Conservation (phyloP, 2,329 filamentous ascomycete species). For the Cercospora zeae-maydis region DNA sequence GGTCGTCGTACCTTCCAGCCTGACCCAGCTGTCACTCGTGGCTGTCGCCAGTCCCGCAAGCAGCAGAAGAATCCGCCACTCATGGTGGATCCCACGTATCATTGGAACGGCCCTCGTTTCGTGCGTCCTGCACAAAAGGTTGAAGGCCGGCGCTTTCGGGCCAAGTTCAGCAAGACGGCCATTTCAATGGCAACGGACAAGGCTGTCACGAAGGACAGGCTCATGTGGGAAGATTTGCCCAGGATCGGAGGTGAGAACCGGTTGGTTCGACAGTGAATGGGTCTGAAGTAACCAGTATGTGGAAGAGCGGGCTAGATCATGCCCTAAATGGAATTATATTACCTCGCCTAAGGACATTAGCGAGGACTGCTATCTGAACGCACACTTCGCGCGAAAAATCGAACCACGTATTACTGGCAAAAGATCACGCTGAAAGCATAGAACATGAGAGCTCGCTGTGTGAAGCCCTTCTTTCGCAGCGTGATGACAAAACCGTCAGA, state of each 20-base stretch:
- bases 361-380: not conserved
- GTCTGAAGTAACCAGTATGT: not conserved
- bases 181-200: constrained; percentile 6
- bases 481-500: too few relatives aligned
- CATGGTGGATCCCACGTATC: constrained; percentile 1
- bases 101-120: not conserved
- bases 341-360: not conserved
- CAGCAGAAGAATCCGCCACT: constrained; percentile 4
- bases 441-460: too few relatives aligned
- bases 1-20: constrained; percentile 1
- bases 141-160: not conserved
- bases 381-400: not conserved
- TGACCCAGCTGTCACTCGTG: not conserved
- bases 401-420: not conserved
- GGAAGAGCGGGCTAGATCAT: not conserved
- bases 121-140: constrained; percentile 5
- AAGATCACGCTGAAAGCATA: not conserved
- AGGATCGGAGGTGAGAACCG: not conserved
- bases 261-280: not conserved
- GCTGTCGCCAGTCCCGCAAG: constrained; percentile 1
- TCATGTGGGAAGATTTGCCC: not conserved
- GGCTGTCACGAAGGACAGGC: constrained; percentile 2
- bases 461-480: too few relatives aligned
- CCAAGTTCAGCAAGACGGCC: constrained; percentile 2
- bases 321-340: not conserved